Evolutionary conservation across 2,329 filamentous ascomycete species (phyloP).

Genomic region (Ceratocystis harringtonii): DNA sequence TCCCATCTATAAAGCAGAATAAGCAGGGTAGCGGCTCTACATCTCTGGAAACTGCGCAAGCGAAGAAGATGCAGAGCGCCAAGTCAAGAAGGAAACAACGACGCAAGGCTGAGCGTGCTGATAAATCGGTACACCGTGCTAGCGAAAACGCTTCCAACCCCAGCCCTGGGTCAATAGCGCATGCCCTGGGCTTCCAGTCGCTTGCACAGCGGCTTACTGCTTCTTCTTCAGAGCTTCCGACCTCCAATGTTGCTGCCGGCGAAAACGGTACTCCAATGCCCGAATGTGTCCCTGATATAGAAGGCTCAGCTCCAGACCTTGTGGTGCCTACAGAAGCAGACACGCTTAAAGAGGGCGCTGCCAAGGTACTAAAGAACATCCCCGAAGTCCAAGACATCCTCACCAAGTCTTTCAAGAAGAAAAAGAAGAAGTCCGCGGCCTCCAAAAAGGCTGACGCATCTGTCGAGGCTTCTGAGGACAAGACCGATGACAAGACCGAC

Average conservation of each 20-base stretch:
- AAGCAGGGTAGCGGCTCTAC: neutral
- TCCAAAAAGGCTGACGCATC: neutral
- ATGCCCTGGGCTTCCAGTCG: conserved; percentile 1
- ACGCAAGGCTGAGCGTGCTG: neutral
- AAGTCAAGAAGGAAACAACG: neutral
- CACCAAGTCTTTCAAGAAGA: conserved; percentile 15
- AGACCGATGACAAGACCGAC: neutral
- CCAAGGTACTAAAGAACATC: conserved; percentile 15
- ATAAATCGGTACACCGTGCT: neutral
- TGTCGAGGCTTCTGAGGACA: neutral
- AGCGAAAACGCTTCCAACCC: neutral
- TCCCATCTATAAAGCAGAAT: neutral
- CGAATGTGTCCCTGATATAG: neutral
- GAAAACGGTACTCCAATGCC: neutral
- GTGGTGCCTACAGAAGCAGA: neutral
- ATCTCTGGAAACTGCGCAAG: neutral
- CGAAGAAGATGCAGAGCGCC: neutral
- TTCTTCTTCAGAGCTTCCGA: neutral
- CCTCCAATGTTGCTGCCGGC: neutral
- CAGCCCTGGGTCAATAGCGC: neutral
- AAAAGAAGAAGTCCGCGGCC: conserved; percentile 6
- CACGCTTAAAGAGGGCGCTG: conserved; percentile 15
- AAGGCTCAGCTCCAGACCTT: neutral
- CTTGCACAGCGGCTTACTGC: conserved; percentile 2
- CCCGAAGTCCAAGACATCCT: conserved; percentile 15